Base-by-base conservation (phyloP, 768 basidiomycete genomes). In the Boletus sp. region DNA sequence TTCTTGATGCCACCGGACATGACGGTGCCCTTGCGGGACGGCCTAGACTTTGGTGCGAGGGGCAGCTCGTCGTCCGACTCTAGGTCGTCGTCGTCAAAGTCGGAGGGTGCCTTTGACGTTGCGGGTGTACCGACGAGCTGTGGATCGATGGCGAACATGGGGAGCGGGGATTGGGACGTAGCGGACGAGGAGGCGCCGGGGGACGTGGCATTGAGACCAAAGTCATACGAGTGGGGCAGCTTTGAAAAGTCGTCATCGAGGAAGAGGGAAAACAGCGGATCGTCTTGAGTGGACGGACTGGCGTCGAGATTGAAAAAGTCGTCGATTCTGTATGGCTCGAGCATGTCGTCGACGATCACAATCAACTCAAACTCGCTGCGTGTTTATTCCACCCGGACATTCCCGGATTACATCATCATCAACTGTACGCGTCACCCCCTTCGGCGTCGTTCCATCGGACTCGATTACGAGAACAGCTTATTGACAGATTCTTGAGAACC, bases 1-100 rank as follows among this genome's bases (percentile, higher is more conserved):
- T 93, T 93, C 52, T 77, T 78, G 53, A 93, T 74, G 15, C 90
- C 91, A 4, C 90, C 90, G 3, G 84, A 83, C 50, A 83, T 80
- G 47, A 92, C 85, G 0, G 86, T 87, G 32, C 89, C 84, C 62
- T 82, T 84, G 47, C 86, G 76, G 2, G 78, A 52, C 77, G 78
- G 61, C 85, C 82, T 69, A 78, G 76, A 8, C 74, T 81, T 54
- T 73, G 67, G 51, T 66, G 75, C 42, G 1, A 67, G 54, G 11
- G 15, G 44, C 54, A 57, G 40, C 67, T 71, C 32, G 32, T 75
- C 72, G 28, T 72, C 72, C 20, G 75, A 61, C 0, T 76, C 73
- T 5, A 64, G 58, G 0, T 77, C 73, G 7, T 76, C 75, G 20
- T 78, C 77, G 46, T 75, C 76, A 50, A 76, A 74, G 48, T 77